Evolutionary conservation across 306 rosid genomes (phyloP).

Genomic region (Malus orientalis): DNA sequence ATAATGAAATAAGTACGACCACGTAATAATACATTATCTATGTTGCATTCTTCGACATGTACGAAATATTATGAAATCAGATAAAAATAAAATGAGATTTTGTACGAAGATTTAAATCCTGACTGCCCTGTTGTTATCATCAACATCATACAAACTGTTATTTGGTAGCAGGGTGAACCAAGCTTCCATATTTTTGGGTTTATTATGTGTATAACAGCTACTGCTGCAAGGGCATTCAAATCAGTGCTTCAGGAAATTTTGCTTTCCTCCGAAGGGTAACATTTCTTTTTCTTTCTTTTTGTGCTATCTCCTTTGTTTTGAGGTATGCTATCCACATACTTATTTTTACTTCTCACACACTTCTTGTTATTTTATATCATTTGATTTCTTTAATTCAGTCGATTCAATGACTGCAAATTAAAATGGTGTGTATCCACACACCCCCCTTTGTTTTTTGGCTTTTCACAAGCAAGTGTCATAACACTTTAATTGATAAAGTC

Average conservation of each 20-base stretch:
- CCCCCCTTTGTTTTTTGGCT: neutral
- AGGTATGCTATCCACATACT: no score
- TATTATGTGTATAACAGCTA: slow-evolving; percentile 8
- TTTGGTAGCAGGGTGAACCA: slow-evolving; percentile 18
- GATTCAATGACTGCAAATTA: no score
- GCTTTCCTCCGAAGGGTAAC: slow-evolving; percentile 20
- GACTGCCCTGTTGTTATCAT: neutral
- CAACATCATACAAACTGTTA: neutral
- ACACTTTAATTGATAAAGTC: no score
- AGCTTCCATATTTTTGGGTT: slow-evolving; percentile 21
- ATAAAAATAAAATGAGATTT: neutral
- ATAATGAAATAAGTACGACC: neutral
- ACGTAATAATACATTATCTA: no score
- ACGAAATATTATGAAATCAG: no score
- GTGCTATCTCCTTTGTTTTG: no score
- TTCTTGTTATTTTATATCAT: no score
- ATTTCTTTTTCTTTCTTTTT: neutral
- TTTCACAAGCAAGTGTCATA: no score
- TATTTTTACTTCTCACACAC: no score
- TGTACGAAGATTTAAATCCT: neutral
- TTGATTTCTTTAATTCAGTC: no score
- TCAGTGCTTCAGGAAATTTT: slow-evolving; percentile 22
- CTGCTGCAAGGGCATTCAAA: slow-evolving; percentile 23
- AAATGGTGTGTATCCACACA: no score
- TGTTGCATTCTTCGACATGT: no score